Base-by-base conservation (phyloP, 192 early-diverging fungal genomes). In the Dissophora globulifera region DNA sequence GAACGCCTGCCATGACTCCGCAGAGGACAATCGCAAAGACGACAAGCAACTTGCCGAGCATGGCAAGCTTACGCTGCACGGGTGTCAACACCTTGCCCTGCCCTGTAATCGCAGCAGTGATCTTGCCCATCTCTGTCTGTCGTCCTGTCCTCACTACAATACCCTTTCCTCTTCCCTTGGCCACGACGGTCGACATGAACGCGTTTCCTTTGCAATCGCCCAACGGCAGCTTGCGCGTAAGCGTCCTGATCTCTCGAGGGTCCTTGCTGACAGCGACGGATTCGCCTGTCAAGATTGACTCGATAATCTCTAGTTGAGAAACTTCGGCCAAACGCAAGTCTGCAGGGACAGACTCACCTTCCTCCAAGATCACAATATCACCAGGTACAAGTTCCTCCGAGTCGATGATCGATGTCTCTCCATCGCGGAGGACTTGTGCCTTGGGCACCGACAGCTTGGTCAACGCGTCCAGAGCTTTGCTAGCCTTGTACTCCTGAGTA, bases 131-230 rank as follows among this genome's bases (percentile, higher is more conserved):
- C 82, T 99, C 97, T 22, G 96, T 96, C 31, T 81, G 70, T 27
- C 83, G 61, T 42, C 96, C 97, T 6, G 93, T 96, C 54, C 95
- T 85, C 22, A 96, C 95, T 13, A 98, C 97, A 48, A 99, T 86
- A 23, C 95, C 97, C 50, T 93, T 93, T 15, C 89, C 96, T 30
- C 97, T 90, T 26, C 97, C 97, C 25, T 91, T 88, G 31, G 94
- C 87, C 25, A 98, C 94, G 7, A 93, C 83, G 3, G 96, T 99
- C 11, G 95, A 91, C 96, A 97, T 98, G 78, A 99, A 99, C 8
- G 94, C 95, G 70, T 94, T 97, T 43, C 96, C 93, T 75, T 92
- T 95, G 78, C 97, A 98, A 56, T 99, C 97, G 51, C 91, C 93
- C 8, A 98, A 81, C 0, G 84, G 84, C 5, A 92, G 78, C 46